Evolutionary conservation across 2,329 filamentous ascomycete species (phyloP).

Genomic region (Scedosporium boydii): DNA sequence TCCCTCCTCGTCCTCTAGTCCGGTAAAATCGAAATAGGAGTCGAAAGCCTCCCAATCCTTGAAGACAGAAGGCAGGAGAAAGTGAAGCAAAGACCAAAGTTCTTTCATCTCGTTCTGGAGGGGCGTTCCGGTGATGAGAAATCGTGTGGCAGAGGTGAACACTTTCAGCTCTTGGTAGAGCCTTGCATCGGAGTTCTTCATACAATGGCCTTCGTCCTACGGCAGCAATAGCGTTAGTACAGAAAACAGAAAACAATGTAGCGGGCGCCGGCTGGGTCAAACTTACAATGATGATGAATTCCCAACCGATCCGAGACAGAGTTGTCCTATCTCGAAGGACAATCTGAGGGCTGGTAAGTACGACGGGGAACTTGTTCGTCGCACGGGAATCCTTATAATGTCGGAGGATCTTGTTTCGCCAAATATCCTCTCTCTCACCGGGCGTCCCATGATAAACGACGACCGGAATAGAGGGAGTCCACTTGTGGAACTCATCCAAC

Average conservation of each 20-base stretch:
- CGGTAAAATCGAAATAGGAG: conserved; percentile 94
- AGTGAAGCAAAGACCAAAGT: conserved; percentile 90
- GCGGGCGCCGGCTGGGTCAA: neutral
- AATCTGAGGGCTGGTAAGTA: conserved; percentile 94
- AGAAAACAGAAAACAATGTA: neutral
- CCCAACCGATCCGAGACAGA: conserved; percentile 80
- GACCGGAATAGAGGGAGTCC: conserved; percentile 82
- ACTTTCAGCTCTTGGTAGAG: conserved; percentile 81
- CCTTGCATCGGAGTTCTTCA: conserved; percentile 94
- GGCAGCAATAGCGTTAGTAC: conserved; percentile 6
- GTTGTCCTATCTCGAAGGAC: conserved; percentile 82
- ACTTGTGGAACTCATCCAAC: conserved; percentile 87
- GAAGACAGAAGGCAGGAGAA: conserved; percentile 85
- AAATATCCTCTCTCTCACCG: conserved; percentile 65
- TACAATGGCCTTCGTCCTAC: conserved; percentile 86
- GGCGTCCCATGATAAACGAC: conserved; percentile 85
- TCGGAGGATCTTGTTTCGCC: conserved; percentile 59
- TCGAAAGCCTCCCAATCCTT: conserved; percentile 90
- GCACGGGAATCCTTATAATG: conserved; percentile 46
- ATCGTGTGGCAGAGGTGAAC: conserved; percentile 80
- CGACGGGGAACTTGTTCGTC: conserved; percentile 68
- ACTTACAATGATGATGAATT: conserved; percentile 86
- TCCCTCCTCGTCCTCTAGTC: conserved; percentile 71
- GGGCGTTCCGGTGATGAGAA: conserved; percentile 90
- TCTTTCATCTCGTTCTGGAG: conserved; percentile 94